Evolutionary conservation across 106 monocot species (phyloP).

Genomic region (Allium cepa): DNA sequence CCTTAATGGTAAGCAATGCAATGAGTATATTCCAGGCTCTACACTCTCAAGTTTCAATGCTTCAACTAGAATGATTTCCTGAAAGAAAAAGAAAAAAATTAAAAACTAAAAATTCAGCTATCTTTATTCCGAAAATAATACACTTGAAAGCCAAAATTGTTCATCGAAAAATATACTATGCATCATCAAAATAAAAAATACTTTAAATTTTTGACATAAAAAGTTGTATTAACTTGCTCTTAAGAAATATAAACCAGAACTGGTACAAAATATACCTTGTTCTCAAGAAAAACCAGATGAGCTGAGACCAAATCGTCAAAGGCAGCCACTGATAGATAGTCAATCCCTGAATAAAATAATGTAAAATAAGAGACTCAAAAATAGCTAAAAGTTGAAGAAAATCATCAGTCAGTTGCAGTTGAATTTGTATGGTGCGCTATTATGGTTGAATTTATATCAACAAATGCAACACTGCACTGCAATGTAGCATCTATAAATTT

Average conservation of each 20-base stretch:
- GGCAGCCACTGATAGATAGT: constrained; percentile 81
- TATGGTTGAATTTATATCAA: no score
- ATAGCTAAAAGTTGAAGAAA: neutral
- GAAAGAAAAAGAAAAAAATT: neutral
- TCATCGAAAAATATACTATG: no score
- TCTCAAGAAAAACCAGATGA: constrained; percentile 71
- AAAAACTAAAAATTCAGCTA: neutral
- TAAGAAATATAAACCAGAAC: neutral
- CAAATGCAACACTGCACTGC: no score
- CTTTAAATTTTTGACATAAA: no score
- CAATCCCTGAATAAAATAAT: constrained; percentile 41
- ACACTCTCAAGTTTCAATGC: constrained; percentile 66
- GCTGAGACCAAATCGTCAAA: constrained; percentile 68
- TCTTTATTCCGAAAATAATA: no score
- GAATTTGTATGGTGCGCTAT: no score
- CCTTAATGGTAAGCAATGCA: constrained; percentile 80
- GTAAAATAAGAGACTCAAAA: neutral
- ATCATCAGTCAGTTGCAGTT: no score
- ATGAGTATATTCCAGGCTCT: constrained; percentile 44
- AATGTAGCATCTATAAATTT: no score
- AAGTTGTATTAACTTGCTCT: no score
- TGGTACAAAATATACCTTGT: constrained; percentile 29
- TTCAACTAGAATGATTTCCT: constrained; percentile 72
- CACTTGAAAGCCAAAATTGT: no score
- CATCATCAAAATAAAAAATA: no score